Evolutionary conservation across 225 moss, liverwort and hornwort species (phyloP), one percentile per base, ranked within the genome.

Genomic region (Physcomitrellopsis africana): DNA sequence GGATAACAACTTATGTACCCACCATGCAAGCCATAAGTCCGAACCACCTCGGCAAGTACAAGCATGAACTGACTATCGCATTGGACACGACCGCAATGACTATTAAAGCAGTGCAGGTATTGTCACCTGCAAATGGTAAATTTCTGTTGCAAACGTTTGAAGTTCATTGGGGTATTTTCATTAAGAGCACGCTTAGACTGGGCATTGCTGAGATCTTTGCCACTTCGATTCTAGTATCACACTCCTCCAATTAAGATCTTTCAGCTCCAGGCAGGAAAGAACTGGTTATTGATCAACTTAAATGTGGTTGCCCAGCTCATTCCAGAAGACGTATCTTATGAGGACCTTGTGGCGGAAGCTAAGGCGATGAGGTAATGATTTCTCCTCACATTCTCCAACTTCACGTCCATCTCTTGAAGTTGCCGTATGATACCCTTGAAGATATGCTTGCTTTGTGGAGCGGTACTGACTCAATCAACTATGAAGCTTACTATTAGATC

Each of bases 341-440:
- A 83, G 19, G 83, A 83, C 51, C 75, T 83, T 29, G 76, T 83
- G 46, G 76, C 68, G 43, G 76, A 76, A 58, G 83, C 72, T n/a
- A 73, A 62, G 76, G 42, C 55, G 29, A 24, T 42, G 63, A 80
- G 76, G 83, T 83, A 66, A 49, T 47, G 47, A 27, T n/a, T 37
- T 53, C n/a, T 63, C 19, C 47, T 62, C 49, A 44, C 57, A 70
- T 20, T 60, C 32, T 65, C 42, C 19, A 37, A 43, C 20, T 63
- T 51, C 27, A 49, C 62, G 72, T 22, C 43, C 43, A 8, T 42
- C 32, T 7, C 63, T 73, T 57, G 37, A 44, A 19, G 24, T 60
- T 68, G 54, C 47, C 24, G 41, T 44, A 18, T 68, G n/a, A 53
- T 42, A 44, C n/a, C 18, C 74, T 79, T 68, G 20, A 37, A 29